Evolutionary conservation across 257 asterid species (phyloP).

Genomic region (Prunella vulgaris): DNA sequence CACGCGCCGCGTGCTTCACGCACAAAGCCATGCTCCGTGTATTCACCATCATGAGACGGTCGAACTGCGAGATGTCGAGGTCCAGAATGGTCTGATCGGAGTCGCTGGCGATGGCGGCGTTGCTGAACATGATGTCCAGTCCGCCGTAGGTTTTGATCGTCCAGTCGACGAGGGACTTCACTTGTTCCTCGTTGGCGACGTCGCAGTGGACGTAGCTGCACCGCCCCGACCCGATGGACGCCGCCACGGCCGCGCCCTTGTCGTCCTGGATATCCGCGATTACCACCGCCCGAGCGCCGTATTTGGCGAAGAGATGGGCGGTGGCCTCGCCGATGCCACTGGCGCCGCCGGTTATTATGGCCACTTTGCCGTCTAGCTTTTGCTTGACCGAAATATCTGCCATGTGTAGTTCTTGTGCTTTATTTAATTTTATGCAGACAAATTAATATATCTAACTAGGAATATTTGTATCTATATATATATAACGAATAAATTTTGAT

Average conservation of each 20-base stretch:
- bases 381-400: not conserved
- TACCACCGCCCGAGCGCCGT: constrained; percentile 42
- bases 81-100: constrained; percentile 29
- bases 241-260: constrained; percentile 32
- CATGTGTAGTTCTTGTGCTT: not conserved
- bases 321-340: constrained; percentile 18
- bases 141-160: constrained; percentile 34
- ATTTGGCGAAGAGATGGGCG: constrained; percentile 31
- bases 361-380: constrained; percentile 36
- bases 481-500: too few relatives aligned
- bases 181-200: constrained; percentile 47
- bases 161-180: constrained; percentile 27
- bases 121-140: constrained; percentile 44
- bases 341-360: constrained; percentile 31
- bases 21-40: constrained; percentile 31
- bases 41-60: constrained; percentile 22
- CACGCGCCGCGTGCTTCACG: constrained; percentile 32
- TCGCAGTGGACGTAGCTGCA: constrained; percentile 44
- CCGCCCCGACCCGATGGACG: constrained; percentile 28
- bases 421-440: not conserved
- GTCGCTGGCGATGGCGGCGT: constrained; percentile 28
- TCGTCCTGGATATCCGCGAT: constrained; percentile 19
- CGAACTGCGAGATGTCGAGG: constrained; percentile 26
- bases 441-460: too few relatives aligned
- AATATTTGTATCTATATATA: too few relatives aligned